Evolutionary conservation across 2,329 filamentous ascomycete genomes (phyloP).

Genomic region (Cladorrhinum sp.): DNA sequence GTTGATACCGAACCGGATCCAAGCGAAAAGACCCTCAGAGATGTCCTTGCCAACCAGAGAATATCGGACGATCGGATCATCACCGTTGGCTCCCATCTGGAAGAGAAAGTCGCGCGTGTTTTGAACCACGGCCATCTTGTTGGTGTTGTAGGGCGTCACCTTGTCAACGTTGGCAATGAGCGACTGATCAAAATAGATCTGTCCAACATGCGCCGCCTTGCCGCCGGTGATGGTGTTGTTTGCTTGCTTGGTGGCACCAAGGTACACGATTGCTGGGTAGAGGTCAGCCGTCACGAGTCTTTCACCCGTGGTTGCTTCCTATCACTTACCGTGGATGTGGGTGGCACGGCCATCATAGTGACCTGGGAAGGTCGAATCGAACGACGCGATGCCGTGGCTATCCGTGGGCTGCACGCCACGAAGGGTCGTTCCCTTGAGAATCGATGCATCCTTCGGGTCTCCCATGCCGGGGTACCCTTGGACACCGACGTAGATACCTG

Average conservation of each 20-base stretch:
- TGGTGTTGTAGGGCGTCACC: slow-evolving; percentile 28
- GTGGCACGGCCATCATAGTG: slow-evolving; percentile 46
- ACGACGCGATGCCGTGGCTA: slow-evolving; percentile 38
- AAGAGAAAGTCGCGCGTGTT: slow-evolving; percentile 31
- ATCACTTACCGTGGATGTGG: slow-evolving; percentile 44
- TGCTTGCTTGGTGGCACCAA: slow-evolving; percentile 43
- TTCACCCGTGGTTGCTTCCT: no score
- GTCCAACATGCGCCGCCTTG: slow-evolving; percentile 29
- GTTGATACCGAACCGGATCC: slow-evolving; percentile 33
- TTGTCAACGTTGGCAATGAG: slow-evolving; percentile 27
- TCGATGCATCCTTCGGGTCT: slow-evolving; percentile 37
- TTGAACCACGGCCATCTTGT: slow-evolving; percentile 24
- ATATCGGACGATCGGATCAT: slow-evolving; percentile 32
- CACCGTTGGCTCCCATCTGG: slow-evolving; percentile 29
- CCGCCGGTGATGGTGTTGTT: slow-evolving; percentile 32
- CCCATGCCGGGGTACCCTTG: slow-evolving; percentile 36
- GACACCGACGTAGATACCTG: slow-evolving; percentile 37
- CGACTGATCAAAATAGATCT: slow-evolving; percentile 32
- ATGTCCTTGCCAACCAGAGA: slow-evolving; percentile 28
- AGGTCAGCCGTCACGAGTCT: not conserved
- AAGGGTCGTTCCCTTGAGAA: slow-evolving; percentile 42
- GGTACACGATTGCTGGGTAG: slow-evolving; percentile 27
- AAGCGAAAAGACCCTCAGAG: slow-evolving; percentile 30
- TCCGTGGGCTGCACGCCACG: slow-evolving; percentile 42
- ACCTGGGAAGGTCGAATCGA: slow-evolving; percentile 43